Evolutionary conservation across 2,329 filamentous ascomycete genomes (phyloP).

Genomic region (Aureobasidium melanogenum): DNA sequence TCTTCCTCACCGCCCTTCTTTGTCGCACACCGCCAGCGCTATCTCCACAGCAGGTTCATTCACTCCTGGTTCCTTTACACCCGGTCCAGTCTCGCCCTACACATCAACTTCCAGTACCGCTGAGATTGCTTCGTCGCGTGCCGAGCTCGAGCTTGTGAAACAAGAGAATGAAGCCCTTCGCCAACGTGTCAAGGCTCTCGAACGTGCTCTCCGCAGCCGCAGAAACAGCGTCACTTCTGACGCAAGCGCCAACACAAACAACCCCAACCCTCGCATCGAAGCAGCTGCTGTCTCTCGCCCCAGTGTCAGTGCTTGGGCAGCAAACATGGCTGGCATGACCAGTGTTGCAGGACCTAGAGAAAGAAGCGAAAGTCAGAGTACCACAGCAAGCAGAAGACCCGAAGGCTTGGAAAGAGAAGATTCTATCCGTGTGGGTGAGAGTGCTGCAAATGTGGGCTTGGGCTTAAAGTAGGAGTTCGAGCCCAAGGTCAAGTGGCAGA

Average conservation of each 20-base stretch:
- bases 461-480: constrained; percentile 3
- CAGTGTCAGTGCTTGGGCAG: constrained; percentile 20
- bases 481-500: background rate
- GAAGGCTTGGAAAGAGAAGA: constrained; percentile 20
- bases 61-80: constrained; percentile 16
- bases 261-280: background rate
- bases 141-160: constrained; percentile 42
- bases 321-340: constrained; percentile 10
- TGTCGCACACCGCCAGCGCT: constrained; percentile 19
- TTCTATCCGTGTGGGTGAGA: constrained; percentile 28
- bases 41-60: constrained; percentile 20
- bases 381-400: constrained; percentile 19
- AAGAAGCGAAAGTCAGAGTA: constrained; percentile 29
- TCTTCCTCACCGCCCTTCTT: constrained; percentile 26
- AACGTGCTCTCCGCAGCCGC: constrained; percentile 31
- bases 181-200: constrained; percentile 39
- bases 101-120: constrained; percentile 23
- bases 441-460: constrained; percentile 23
- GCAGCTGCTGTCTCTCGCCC: background rate
- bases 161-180: constrained; percentile 40
- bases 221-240: constrained; percentile 15
- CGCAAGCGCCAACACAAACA: background rate
- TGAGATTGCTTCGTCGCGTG: constrained; percentile 35
- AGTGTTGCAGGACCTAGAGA: constrained; percentile 27
- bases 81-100: constrained; percentile 15